These are phyloP conservation scores for Trichosporon coremiiforme DNA, from an alignment of 1,284 basidiomycete species.

Conservation along the genomic window DNA sequence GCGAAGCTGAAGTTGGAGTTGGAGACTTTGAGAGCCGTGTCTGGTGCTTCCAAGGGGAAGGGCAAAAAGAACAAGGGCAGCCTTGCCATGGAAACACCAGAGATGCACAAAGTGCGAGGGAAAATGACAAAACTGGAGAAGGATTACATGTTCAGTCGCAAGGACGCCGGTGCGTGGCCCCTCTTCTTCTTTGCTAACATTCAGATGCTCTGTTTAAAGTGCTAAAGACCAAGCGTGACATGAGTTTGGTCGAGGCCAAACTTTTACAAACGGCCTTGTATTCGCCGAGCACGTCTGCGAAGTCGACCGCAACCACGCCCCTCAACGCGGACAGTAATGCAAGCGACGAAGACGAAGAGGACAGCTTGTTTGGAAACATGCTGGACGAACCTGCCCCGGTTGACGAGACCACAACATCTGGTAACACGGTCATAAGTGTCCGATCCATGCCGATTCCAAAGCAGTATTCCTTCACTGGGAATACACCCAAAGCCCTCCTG, in stretches of 20 bases:
- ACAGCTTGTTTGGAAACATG: constrained; percentile 72
- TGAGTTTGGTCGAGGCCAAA: constrained; percentile 61
- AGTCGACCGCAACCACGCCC: too few relatives aligned
- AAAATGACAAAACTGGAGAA: constrained; percentile 64
- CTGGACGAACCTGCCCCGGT: constrained; percentile 68
- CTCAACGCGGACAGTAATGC: not conserved
- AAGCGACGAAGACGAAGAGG: constrained; percentile 59
- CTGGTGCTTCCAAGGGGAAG: constrained; percentile 36
- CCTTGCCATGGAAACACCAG: constrained; percentile 51
- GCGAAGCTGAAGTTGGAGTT: constrained; percentile 62
- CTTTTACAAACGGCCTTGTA: not conserved
- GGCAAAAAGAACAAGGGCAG: constrained; percentile 50
- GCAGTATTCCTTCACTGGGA: constrained; percentile 64
- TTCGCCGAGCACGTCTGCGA: too few relatives aligned
- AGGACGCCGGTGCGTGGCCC: constrained; percentile 61
- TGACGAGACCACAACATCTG: constrained; percentile 45
- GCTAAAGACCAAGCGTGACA: constrained; percentile 63
- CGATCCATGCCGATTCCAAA: constrained; percentile 79
- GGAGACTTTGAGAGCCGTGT: constrained; percentile 37
- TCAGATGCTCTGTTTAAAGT: too few relatives aligned
- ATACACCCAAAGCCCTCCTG: constrained; percentile 44
- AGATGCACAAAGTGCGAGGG: constrained; percentile 61
- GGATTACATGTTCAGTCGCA: constrained; percentile 74
- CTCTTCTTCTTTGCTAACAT: not conserved
- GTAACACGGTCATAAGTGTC: constrained; percentile 63